A percentile compares a stretch with the other conserved stretches of the same genome.
Conservation (phyloP, 345 rosid genomes). For the Eucalyptus sp. region DNA sequence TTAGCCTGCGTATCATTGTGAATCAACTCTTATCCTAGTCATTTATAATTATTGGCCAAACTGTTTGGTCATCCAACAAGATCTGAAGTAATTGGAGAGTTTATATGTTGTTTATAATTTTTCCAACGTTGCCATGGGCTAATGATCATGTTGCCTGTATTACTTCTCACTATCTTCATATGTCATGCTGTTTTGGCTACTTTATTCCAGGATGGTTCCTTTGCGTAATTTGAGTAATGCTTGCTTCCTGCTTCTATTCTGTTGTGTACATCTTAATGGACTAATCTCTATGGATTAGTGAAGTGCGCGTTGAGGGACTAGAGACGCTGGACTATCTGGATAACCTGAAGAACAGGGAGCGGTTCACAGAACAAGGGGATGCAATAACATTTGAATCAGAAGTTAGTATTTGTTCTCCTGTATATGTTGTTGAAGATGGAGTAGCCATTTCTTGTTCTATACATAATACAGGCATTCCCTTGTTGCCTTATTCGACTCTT, state of each 20-base stretch:
- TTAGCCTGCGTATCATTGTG: not conserved
- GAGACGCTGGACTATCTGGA: conserved; percentile 59
- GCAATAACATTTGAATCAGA: conserved; percentile 58
- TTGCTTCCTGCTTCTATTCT: not conserved
- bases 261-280: not conserved
- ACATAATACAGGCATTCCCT: not conserved
- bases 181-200: not conserved
- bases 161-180: not conserved
- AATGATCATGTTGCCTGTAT: not conserved
- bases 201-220: not conserved
- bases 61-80: not conserved
- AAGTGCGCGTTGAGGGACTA: conserved; percentile 58
- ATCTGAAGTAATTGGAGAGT: not conserved
- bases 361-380: conserved; percentile 60
- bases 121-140: not conserved
- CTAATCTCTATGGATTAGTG: conserved; percentile 16
- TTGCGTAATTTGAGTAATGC: not conserved
- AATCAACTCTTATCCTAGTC: not conserved
- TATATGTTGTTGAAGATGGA: not conserved
- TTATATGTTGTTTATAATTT: not conserved
- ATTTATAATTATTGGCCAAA: not conserved
- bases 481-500: not conserved
- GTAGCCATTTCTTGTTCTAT: not conserved
- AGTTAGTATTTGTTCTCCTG: conserved; percentile 8
- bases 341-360: conserved; percentile 31